A percentile compares a stretch with the other conserved stretches of the same genome.
Conservation (phyloP, 805 yeast genomes). For the Blastobotrys chiropterorum region DNA sequence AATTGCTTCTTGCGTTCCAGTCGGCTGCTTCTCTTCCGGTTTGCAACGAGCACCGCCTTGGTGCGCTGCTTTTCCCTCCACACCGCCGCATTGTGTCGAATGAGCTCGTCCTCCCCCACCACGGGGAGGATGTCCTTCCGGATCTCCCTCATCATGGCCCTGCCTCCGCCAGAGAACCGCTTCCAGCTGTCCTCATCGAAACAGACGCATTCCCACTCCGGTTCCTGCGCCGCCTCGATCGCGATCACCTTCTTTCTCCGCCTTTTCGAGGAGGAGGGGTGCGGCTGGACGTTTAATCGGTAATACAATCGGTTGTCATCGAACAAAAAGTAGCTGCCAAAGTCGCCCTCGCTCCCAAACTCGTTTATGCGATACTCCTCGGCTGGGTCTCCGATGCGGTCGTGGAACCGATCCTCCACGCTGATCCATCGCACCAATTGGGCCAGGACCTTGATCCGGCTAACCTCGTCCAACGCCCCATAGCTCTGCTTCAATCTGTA, state of each 20-base stretch:
- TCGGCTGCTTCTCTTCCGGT: slow-evolving; percentile 30
- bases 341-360: slow-evolving; percentile 25
- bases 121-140: slow-evolving; percentile 24
- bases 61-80: slow-evolving; percentile 23
- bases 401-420: slow-evolving; percentile 16
- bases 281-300: slow-evolving; percentile 5
- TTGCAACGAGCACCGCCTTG: slow-evolving; percentile 24
- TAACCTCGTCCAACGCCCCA: slow-evolving; percentile 12
- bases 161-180: slow-evolving; percentile 16
- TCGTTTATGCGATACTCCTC: slow-evolving; percentile 26
- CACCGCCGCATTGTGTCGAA: slow-evolving; percentile 21
- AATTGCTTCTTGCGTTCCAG: slow-evolving; percentile 25
- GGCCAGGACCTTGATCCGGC: slow-evolving; percentile 16
- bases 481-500: slow-evolving; percentile 3
- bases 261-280: neutral
- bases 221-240: slow-evolving; percentile 1
- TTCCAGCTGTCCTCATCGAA: slow-evolving; percentile 27
- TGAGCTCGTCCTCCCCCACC: slow-evolving; percentile 25
- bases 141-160: slow-evolving; percentile 9
- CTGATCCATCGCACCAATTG: slow-evolving; percentile 19
- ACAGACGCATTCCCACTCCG: slow-evolving; percentile 30
- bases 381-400: slow-evolving; percentile 12
- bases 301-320: slow-evolving; percentile 32
- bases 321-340: slow-evolving; percentile 27
- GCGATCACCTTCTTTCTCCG: slow-evolving; percentile 11